Conservation (phyloP, 2,329 filamentous ascomycete genomes). For the Aphanoascus verrucosus region DNA sequence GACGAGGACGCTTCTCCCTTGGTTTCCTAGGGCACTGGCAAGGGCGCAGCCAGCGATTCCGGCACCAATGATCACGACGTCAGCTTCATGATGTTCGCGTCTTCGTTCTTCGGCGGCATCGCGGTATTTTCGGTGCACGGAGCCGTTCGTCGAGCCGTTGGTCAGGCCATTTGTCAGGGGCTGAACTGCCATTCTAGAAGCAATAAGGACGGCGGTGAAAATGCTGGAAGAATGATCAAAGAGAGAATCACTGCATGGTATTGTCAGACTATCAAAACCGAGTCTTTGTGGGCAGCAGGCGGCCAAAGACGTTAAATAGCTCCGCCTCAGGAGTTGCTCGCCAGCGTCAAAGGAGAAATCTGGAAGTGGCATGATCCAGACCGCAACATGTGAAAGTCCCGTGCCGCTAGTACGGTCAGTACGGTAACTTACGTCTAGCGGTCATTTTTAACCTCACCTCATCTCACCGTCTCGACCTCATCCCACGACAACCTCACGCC, state of each 20-base stretch:
- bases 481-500: too few species aligned
- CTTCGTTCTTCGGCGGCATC: conserved; percentile 37
- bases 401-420: not conserved
- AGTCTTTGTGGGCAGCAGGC: too few species aligned
- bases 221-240: not conserved
- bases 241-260: not conserved
- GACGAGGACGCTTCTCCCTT: conserved; percentile 81
- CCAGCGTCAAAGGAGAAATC: not conserved
- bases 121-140: conserved; percentile 6
- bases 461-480: too few species aligned
- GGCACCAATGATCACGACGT: conserved; percentile 85
- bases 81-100: conserved; percentile 51
- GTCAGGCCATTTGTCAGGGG: conserved; percentile 31
- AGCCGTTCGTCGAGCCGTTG: conserved; percentile 38
- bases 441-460: too few species aligned
- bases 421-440: not conserved
- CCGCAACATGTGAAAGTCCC: not conserved
- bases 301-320: too few species aligned
- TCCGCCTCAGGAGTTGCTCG: too few species aligned
- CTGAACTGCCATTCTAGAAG: not conserved
- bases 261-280: not conserved
- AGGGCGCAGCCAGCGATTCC: conserved; percentile 82
- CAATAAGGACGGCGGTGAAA: not conserved
- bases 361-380: not conserved
- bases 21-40: conserved; percentile 72